phyloP scores from a whole-genome alignment of 805 yeast species.

The Dipodascus geniculatus region DNA sequence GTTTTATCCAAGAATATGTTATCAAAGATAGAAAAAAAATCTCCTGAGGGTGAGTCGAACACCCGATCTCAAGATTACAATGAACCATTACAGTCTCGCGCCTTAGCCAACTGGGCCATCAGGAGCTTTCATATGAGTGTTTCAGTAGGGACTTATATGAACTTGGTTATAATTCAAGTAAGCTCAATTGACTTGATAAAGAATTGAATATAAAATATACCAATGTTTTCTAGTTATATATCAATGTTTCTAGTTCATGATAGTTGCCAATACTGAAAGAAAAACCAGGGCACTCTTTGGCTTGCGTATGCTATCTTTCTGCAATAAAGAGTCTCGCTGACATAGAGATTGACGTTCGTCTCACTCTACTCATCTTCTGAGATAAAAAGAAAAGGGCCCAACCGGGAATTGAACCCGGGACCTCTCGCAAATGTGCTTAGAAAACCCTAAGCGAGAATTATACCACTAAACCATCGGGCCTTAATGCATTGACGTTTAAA shows the following conservation, averaged over 20 bases:
- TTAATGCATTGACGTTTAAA: neutral
- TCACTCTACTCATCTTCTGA: no score
- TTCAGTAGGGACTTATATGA: no score
- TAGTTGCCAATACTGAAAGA: neutral
- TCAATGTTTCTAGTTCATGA: no score
- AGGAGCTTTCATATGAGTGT: no score
- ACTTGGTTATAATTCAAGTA: neutral
- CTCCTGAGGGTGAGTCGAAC: constrained; percentile 8
- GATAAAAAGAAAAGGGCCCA: neutral
- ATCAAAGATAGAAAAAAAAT: neutral
- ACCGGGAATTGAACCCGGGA: constrained; percentile 2
- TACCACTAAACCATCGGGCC: constrained; percentile 2
- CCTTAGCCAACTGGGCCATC: constrained; percentile 9
- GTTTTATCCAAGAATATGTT: no score
- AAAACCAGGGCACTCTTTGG: no score
- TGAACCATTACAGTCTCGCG: constrained; percentile 8
- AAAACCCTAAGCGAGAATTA: constrained; percentile 1
- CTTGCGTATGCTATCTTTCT: no score
- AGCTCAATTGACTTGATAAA: neutral
- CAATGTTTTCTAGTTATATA: no score
- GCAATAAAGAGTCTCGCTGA: no score
- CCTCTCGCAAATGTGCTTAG: constrained; percentile 1
- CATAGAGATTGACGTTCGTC: no score
- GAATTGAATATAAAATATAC: no score
- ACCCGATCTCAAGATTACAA: constrained; percentile 8